phyloP scores from a whole-genome alignment of 257 asterid species.

The Galeopsis tetrahit region DNA sequence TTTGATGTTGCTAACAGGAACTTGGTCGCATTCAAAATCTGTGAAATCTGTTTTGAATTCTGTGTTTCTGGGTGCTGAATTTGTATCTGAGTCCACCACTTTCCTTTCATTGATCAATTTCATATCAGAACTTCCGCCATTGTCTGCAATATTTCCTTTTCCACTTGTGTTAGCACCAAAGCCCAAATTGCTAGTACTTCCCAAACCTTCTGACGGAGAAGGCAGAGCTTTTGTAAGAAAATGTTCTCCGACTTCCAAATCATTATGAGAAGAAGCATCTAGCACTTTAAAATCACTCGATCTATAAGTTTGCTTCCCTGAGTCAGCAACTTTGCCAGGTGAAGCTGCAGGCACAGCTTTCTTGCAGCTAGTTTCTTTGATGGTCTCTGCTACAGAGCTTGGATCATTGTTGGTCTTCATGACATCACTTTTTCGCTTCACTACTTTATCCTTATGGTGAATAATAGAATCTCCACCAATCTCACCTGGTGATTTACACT shows the following conservation, averaged over 20 bases:
- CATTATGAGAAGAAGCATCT: conserved; percentile 40
- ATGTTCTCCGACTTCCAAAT: conserved; percentile 20
- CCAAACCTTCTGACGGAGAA: conserved; percentile 38
- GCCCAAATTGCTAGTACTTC: conserved; percentile 23
- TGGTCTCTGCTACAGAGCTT: conserved; percentile 31
- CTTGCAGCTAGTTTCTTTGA: conserved; percentile 31
- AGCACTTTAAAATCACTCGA: conserved; percentile 29
- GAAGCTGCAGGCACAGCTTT: conserved; percentile 27
- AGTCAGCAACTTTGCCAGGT: conserved; percentile 27
- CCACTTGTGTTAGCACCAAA: neutral
- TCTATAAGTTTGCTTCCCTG: conserved; percentile 30
- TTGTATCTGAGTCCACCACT: conserved; percentile 23
- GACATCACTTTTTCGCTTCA: conserved; percentile 35
- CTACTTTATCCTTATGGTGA: conserved; percentile 31
- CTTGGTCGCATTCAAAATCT: conserved; percentile 18
- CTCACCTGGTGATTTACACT: conserved; percentile 28
- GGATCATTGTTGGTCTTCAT: conserved; percentile 10
- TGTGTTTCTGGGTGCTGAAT: conserved; percentile 25
- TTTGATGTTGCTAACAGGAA: conserved; percentile 25
- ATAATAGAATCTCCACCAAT: conserved; percentile 29
- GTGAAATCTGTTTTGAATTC: conserved; percentile 9
- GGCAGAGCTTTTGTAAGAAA: conserved; percentile 27
- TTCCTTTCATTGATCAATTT: conserved; percentile 24
- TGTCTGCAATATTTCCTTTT: conserved; percentile 25
- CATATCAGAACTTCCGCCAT: conserved; percentile 21